Evolutionary conservation across 1,284 basidiomycete species (phyloP).

Genomic region (Boletus semigastroideus): DNA sequence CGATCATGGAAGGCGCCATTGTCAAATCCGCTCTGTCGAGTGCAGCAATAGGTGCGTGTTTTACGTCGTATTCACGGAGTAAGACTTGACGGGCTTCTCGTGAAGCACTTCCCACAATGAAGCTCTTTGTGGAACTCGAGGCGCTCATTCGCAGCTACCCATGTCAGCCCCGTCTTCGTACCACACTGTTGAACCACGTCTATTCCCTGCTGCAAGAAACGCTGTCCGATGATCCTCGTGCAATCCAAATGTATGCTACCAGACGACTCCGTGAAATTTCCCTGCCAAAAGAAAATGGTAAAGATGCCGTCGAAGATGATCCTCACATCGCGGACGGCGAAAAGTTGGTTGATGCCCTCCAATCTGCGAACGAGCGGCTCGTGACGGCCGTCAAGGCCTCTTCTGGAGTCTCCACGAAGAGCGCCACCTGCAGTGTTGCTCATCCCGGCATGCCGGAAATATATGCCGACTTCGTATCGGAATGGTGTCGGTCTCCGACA

Average conservation of each 20-base stretch:
- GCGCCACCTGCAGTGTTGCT: slow-evolving; percentile 10
- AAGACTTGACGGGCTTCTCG: slow-evolving; percentile 4
- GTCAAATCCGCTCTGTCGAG: slow-evolving; percentile 65
- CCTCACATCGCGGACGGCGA: slow-evolving; percentile 33
- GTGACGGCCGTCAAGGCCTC: slow-evolving; percentile 31
- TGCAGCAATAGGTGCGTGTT: slow-evolving; percentile 59
- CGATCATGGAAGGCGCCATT: slow-evolving; percentile 70
- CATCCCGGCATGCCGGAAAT: slow-evolving; percentile 41
- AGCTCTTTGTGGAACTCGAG: slow-evolving; percentile 59
- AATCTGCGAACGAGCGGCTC: slow-evolving; percentile 59
- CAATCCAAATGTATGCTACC: slow-evolving; percentile 53
- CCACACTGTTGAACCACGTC: slow-evolving; percentile 53
- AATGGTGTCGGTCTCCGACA: slow-evolving; percentile 48
- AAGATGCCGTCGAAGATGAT: slow-evolving; percentile 7
- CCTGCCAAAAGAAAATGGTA: slow-evolving; percentile 7
- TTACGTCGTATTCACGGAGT: neutral
- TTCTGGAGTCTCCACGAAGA: neutral
- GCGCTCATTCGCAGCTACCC: slow-evolving; percentile 55
- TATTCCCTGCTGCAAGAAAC: slow-evolving; percentile 46
- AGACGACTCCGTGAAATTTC: slow-evolving; percentile 37
- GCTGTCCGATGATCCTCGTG: slow-evolving; percentile 49
- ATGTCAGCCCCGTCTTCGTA: slow-evolving; percentile 46
- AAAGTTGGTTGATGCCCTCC: slow-evolving; percentile 56
- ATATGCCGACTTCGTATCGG: slow-evolving; percentile 58
- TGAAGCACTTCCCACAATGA: slow-evolving; percentile 56